Conservation (phyloP, 176 grass and related monocot species). For the Zizania latifolia region DNA sequence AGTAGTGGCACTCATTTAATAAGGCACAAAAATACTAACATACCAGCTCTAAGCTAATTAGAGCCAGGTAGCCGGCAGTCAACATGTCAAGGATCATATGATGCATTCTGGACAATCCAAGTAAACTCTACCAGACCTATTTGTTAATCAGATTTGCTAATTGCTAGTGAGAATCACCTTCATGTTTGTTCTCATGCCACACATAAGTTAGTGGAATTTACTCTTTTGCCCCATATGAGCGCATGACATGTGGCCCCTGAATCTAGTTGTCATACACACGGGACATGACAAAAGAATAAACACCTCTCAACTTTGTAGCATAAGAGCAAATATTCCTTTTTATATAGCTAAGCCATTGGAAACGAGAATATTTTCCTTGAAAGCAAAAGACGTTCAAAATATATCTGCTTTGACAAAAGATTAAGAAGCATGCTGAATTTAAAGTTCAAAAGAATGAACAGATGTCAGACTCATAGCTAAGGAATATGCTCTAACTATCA, state of each 20-base stretch:
- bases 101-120: neutral
- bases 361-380: conserved; percentile 24
- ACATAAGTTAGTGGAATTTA: too few species aligned
- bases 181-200: too few species aligned
- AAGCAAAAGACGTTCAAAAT: conserved; percentile 31
- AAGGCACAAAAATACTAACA: conserved; percentile 20
- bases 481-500: conserved; percentile 50
- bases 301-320: too few species aligned
- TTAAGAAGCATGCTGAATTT: conserved; percentile 27
- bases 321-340: conserved; percentile 25
- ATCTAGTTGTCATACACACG: too few species aligned
- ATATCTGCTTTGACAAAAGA: conserved; percentile 11
- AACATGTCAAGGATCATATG: neutral
- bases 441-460: conserved; percentile 22
- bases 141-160: neutral
- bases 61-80: neutral
- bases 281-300: too few species aligned
- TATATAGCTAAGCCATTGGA: conserved; percentile 10
- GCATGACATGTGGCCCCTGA: too few species aligned
- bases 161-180: too few species aligned
- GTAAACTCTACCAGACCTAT: neutral
- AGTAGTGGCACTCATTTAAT: conserved; percentile 28
- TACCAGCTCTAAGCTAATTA: conserved; percentile 21
- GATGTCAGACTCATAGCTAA: conserved; percentile 22
- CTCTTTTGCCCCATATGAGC: too few species aligned